Base-by-base conservation (phyloP, 1,139 yeast species). In the Hemisphaericaspora subhashii region DNA sequence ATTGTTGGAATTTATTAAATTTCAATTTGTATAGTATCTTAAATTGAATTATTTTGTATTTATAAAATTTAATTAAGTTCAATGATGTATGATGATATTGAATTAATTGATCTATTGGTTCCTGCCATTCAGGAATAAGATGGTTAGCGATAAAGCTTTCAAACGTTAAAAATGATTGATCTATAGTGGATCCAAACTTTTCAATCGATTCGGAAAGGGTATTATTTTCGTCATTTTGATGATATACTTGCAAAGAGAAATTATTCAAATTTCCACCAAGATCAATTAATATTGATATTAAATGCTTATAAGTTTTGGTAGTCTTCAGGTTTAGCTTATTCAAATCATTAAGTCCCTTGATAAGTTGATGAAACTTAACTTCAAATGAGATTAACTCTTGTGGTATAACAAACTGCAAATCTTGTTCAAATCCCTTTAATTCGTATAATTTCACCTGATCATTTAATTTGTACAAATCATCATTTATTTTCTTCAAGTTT, bases 181-280 rank as follows among this genome's bases (percentile, higher is more conserved):
- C 78, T 33, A 72, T 62, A 3, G 74, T 67, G 6, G 74, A 67
- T 2, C 78, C 78, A 50, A 72, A 72, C 43, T 65, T 69, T 46
- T 72, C 78, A 27, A 72, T 62, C 5, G 62, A 46, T 31, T 58
- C 52, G 37, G 72, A 64, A 14, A 69, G 54, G 32, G 52, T 50
- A 32, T 60, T 55, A 26, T 64, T 56, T 42, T 55, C 59, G 37
- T 44, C 40, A 40, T 46, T 45, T 34, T 60, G 55, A 42, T 66
- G 68, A 42, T 65, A 70, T 11, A 72, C 59, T 46, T 72, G 77
- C 28, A 72, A 55, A 3, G 77, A 69, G 48, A 70, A 72, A 47
- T 72, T 70, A 49, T 72, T 72, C 42, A 72, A 59, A 46, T 72
- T 72, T 2, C 76, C 76, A 5, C 78, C 78, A 37, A 72, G 55